phyloP scores from a whole-genome alignment of 75 land plant genomes.

The Cryptomeria japonica region DNA sequence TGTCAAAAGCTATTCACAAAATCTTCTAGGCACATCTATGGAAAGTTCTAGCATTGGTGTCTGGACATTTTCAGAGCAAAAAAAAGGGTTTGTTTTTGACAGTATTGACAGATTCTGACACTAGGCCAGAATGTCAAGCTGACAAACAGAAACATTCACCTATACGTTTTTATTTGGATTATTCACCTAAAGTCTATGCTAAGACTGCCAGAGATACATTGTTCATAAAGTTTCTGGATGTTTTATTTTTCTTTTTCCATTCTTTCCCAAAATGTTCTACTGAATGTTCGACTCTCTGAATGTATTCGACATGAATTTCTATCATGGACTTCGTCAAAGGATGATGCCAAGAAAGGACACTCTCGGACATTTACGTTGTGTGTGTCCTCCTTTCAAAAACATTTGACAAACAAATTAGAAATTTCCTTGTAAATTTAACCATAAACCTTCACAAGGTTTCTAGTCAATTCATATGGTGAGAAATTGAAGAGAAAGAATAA shows the following conservation, averaged over 20 bases:
- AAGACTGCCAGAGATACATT: too few species aligned
- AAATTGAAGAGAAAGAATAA: too few species aligned
- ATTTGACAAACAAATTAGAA: too few species aligned
- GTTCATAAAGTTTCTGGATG: too few species aligned
- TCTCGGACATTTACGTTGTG: not conserved
- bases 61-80: not conserved
- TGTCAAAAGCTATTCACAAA: not conserved
- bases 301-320: not conserved
- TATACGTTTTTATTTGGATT: not conserved
- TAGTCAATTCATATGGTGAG: too few species aligned
- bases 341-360: not conserved
- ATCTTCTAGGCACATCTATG: not conserved
- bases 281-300: not conserved
- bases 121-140: not conserved
- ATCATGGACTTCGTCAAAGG: not conserved
- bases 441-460: too few species aligned
- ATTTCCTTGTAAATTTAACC: not conserved
- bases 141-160: not conserved
- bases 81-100: not conserved
- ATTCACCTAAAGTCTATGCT: too few species aligned
- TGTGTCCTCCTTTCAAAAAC: not conserved
- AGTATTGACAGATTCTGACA: not conserved
- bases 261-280: too few species aligned
- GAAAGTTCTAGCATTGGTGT: not conserved
- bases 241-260: too few species aligned